Evolutionary conservation across 345 rosid species (phyloP).

Genomic region (Gossypium turneri): DNA sequence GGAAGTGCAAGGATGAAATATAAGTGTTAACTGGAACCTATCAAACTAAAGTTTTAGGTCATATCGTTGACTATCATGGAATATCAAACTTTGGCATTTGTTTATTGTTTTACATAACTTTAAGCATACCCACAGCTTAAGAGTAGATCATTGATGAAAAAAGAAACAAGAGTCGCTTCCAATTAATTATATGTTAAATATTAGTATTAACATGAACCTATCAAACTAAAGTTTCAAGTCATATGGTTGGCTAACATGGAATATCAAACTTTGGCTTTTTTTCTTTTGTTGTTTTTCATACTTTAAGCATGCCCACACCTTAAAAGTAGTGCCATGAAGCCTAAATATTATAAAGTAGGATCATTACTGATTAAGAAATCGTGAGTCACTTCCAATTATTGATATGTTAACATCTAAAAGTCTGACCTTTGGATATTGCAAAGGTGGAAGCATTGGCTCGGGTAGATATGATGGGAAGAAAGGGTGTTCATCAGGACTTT

Average conservation of each 20-base stretch:
- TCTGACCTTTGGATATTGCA: slow-evolving; percentile 41
- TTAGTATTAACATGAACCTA: background rate
- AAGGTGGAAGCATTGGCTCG: slow-evolving; percentile 53
- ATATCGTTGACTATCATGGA: background rate
- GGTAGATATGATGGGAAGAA: slow-evolving; percentile 55
- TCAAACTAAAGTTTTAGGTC: background rate
- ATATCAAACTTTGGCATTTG: background rate
- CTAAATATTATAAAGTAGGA: background rate
- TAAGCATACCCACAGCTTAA: background rate
- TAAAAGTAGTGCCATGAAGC: background rate
- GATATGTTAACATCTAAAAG: background rate
- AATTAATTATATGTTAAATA: background rate
- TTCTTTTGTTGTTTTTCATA: background rate
- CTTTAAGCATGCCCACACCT: background rate
- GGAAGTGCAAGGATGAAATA: background rate
- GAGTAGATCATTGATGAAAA: too few relatives aligned
- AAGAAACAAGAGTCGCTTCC: too few relatives aligned
- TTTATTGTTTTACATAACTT: background rate
- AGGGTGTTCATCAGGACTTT: slow-evolving; percentile 73
- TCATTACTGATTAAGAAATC: background rate
- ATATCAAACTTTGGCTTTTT: background rate
- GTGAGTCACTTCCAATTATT: background rate
- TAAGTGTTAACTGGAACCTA: background rate
- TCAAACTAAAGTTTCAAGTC: background rate
- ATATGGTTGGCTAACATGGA: background rate